Base-by-base conservation (phyloP, 2,329 filamentous ascomycete genomes). In the Daldinia sp. region DNA sequence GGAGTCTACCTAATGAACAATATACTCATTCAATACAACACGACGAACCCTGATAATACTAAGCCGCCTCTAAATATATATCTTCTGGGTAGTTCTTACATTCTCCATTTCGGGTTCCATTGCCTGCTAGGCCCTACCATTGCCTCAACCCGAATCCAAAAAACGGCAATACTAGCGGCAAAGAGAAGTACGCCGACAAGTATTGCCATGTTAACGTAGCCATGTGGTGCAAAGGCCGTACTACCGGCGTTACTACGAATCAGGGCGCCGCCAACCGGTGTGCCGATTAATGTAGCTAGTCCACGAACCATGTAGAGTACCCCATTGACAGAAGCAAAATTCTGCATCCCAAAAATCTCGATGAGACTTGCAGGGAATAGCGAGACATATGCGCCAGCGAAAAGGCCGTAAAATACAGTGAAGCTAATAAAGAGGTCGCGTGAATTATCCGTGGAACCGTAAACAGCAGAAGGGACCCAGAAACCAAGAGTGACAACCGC, bases 281-380 rank as follows among this genome's bases (percentile, higher is more conserved):
- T 45, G 17, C 27, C 55, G 2, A 52, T 41, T 9, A 57, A 35
- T 10, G 54, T 57, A 11, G 54, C 34, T 27, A 57, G 30, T 7
- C 54, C 54, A 11, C 54, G 45, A 37, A 50, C 45, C 54, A 57
- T 57, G 34, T 57, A 57, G 15, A 56, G 41, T 15, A 56, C 52
- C 2, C 52, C 41, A 27, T 48, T 56, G 21, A 56, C 52, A 11
- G 52, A 56, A 9, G 41, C 52, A n/a, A 56, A 56, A 25, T 56
- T 34, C 30, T 56, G 41, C n/a, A 56, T 56, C 5, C 41, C 41
- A 7, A 56, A 56, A 4, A 56, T 56, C 30, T 56, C 52, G 10
- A 56, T 56, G 52, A 56, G 52, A 19, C 52, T 47, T 3, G 52
- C 41, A 7, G 52, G 52, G 30, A 56, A 56, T 15, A 56, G 19